Percentiles rank a stretch among this genome's conserved stretches.
Evolutionary conservation across 352 stramenopile genomes (phyloP).

Genomic region (Globisporangium recalcitrans): DNA sequence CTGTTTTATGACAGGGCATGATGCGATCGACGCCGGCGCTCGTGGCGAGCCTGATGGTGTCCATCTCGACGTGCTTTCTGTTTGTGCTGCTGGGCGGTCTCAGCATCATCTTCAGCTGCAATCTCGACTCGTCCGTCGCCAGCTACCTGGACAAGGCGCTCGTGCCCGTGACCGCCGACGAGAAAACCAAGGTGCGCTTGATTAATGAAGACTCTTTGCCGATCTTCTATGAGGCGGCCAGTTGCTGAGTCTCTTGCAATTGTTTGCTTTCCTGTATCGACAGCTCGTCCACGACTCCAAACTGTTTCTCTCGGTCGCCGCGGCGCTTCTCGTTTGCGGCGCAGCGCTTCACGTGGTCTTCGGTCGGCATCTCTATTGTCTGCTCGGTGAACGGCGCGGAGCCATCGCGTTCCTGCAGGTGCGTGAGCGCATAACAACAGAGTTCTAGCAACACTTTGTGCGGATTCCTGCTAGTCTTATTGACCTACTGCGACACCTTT

Average conservation of each 20-base stretch:
- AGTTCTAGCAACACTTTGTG: no score
- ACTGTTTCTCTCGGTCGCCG: slow-evolving; percentile 30
- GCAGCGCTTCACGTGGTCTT: slow-evolving; percentile 34
- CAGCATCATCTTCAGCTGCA: slow-evolving; percentile 46
- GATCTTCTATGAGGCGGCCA: background rate
- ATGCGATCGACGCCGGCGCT: slow-evolving; percentile 42
- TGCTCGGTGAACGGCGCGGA: slow-evolving; percentile 51
- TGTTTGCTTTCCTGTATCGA: background rate
- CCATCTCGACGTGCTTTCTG: slow-evolving; percentile 40
- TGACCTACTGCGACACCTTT: background rate
- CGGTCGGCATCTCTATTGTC: slow-evolving; percentile 32
- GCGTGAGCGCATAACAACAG: background rate
- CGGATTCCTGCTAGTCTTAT: no score
- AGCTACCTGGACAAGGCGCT: slow-evolving; percentile 51
- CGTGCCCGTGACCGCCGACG: slow-evolving; percentile 21
- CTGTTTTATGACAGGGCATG: background rate
- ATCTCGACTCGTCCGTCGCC: slow-evolving; percentile 39
- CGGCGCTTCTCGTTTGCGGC: slow-evolving; percentile 31
- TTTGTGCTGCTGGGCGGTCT: slow-evolving; percentile 49
- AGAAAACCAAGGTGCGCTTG: slow-evolving; percentile 33
- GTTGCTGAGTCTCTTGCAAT: background rate
- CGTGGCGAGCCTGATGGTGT: slow-evolving; percentile 50
- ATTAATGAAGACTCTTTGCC: background rate
- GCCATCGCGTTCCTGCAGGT: slow-evolving; percentile 61
- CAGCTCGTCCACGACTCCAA: slow-evolving; percentile 45